Percentiles rank a stretch among this genome's conserved stretches.
These are phyloP conservation scores for Oryza brachyantha DNA, from an alignment of 176 grass and related monocot species.

Conservation along the genomic window DNA sequence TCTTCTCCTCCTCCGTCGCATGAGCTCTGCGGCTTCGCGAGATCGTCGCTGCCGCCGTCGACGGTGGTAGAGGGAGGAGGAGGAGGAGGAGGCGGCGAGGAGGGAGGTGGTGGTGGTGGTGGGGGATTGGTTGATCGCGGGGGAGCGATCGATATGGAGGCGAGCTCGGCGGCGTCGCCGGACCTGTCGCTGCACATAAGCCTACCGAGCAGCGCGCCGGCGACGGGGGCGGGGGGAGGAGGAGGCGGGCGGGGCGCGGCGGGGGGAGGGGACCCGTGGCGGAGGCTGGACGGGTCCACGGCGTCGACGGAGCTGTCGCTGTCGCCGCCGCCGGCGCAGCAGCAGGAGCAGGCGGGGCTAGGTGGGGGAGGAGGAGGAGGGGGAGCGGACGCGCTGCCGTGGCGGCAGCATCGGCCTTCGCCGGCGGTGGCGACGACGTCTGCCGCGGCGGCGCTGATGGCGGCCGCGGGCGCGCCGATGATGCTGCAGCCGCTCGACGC, in stretches of 20 bases:
- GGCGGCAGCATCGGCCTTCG: conserved; percentile 51
- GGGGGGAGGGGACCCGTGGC: conserved; percentile 40
- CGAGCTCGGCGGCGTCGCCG: conserved; percentile 53
- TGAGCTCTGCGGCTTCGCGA: not conserved
- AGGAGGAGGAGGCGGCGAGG: too few species aligned
- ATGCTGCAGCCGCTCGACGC: conserved; percentile 42
- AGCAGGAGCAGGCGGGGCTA: not conserved
- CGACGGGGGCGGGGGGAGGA: conserved; percentile 16
- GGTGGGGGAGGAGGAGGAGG: conserved; percentile 29
- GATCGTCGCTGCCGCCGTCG: not conserved
- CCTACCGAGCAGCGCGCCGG: conserved; percentile 38
- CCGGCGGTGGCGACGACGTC: conserved; percentile 25
- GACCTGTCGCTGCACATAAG: conserved; percentile 98
- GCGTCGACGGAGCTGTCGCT: conserved; percentile 83
- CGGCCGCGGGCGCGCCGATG: not conserved
- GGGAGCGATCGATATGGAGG: conserved; percentile 70
- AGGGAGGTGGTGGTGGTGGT: too few species aligned
- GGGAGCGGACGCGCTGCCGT: conserved; percentile 32
- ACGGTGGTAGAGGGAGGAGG: too few species aligned
- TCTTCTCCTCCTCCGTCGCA: conserved; percentile 1
- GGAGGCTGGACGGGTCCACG: conserved; percentile 36
- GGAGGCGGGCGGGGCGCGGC: not conserved
- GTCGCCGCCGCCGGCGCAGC: conserved; percentile 42
- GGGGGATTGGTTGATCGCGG: too few species aligned
- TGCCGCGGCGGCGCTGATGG: conserved; percentile 13